These are phyloP conservation scores for Euphorbia celastroides DNA, from an alignment of 441 rosid species.

Conservation along the genomic window DNA sequence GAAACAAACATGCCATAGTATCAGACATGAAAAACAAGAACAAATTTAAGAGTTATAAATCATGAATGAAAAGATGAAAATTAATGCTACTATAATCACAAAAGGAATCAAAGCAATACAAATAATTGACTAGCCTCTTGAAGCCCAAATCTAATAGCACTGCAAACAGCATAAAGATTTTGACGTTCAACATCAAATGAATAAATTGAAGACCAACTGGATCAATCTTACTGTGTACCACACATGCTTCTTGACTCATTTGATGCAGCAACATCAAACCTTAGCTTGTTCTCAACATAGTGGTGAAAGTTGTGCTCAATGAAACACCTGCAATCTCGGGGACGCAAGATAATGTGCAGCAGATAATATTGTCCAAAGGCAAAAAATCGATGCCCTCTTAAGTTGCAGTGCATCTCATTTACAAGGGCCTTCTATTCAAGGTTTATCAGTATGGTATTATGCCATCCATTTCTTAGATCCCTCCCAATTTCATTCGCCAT, in stretches of 20 bases:
- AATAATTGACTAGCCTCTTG: not conserved
- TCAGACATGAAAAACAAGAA: not conserved
- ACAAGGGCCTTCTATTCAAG: not conserved
- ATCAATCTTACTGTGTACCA: not conserved
- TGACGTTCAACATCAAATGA: not conserved
- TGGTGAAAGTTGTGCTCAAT: not conserved
- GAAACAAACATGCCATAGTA: not conserved
- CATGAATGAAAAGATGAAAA: not conserved
- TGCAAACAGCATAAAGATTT: not conserved
- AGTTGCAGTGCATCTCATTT: too few relatives aligned
- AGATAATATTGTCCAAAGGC: not conserved
- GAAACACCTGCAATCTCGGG: not conserved
- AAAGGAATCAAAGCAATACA: not conserved
- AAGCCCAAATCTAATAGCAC: not conserved
- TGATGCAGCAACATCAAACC: not conserved
- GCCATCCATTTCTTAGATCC: not conserved
- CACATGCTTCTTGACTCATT: not conserved
- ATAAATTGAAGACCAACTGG: not conserved
- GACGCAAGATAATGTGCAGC: not conserved
- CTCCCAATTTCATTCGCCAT: not conserved
- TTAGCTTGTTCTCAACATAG: not conserved
- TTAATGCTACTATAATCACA: not conserved
- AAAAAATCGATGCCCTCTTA: too few relatives aligned
- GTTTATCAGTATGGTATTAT: not conserved
- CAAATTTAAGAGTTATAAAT: not conserved